Evolutionary conservation across 208 protist species (phyloP).

Genomic region (Tritrichomonas foetus): DNA sequence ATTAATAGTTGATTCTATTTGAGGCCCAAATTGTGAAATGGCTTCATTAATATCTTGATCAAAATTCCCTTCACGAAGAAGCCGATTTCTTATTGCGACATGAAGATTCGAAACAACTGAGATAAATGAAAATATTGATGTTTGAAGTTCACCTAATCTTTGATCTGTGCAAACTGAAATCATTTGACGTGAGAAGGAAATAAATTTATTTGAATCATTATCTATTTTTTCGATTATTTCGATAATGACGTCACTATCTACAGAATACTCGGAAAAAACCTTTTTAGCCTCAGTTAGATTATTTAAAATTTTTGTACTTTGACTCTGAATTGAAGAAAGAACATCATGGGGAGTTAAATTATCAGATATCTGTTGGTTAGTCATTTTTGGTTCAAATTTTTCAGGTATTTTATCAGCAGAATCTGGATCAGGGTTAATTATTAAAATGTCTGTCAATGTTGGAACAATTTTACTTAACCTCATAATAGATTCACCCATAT

Average conservation of each 20-base stretch:
- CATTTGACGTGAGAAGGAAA: no score
- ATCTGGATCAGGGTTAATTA: background rate
- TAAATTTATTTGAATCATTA: background rate
- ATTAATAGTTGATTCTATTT: background rate
- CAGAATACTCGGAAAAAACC: background rate
- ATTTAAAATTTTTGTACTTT: background rate
- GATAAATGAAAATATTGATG: no score
- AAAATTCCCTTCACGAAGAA: background rate
- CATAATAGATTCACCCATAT: background rate
- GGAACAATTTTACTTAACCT: background rate
- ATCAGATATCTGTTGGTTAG: background rate
- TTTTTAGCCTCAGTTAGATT: background rate
- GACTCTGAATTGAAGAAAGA: background rate
- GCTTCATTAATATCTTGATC: background rate
- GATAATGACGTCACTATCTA: background rate
- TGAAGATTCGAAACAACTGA: no score
- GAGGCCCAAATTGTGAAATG: background rate
- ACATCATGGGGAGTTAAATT: background rate
- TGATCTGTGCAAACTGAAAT: no score
- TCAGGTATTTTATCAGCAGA: background rate
- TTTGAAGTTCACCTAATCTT: no score
- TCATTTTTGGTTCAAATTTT: background rate
- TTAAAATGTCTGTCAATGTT: background rate
- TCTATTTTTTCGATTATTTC: background rate
- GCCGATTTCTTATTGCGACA: background rate